Evolutionary conservation across 2,329 filamentous ascomycete genomes (phyloP).

Genomic region (Venturia pyrina): DNA sequence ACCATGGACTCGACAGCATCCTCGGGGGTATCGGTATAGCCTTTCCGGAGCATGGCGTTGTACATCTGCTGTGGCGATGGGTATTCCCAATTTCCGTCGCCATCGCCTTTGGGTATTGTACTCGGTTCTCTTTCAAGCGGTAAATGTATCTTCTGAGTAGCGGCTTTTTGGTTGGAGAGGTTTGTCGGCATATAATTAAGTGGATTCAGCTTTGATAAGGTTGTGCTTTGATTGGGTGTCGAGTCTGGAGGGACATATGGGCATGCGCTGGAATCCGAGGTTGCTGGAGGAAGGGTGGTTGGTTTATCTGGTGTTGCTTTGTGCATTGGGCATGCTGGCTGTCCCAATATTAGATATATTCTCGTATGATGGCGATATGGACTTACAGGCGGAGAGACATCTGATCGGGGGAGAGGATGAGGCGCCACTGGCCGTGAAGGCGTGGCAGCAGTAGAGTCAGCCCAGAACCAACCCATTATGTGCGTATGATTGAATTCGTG

Average conservation of each 20-base stretch:
- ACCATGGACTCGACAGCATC: conserved; percentile 97
- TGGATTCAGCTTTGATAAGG: conserved; percentile 58
- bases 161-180: conserved; percentile 50
- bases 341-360: conserved; percentile 18
- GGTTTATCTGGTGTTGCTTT: conserved; percentile 29
- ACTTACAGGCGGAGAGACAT: conserved; percentile 46
- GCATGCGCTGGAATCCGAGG: conserved; percentile 35
- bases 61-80: conserved; percentile 99
- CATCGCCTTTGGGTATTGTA: conserved; percentile 80
- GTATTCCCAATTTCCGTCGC: conserved; percentile 85
- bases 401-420: conserved; percentile 37
- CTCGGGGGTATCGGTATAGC: conserved; percentile 86
- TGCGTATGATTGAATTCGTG: background rate
- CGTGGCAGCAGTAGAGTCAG: conserved; percentile 38
- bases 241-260: conserved; percentile 39
- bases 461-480: conserved; percentile 63
- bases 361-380: conserved; percentile 11
- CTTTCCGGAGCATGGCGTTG: conserved; percentile 92
- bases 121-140: conserved; percentile 74
- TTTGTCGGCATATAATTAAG: conserved; percentile 94
- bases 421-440: conserved; percentile 32
- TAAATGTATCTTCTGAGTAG: conserved; percentile 62
- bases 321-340: conserved; percentile 65
- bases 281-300: conserved; percentile 20
- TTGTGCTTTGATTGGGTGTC: conserved; percentile 25